Percentiles rank a stretch among this genome's conserved stretches.
phyloP scores from a whole-genome alignment of 2,329 filamentous ascomycete genomes.

The Tolypocladium sp. region DNA sequence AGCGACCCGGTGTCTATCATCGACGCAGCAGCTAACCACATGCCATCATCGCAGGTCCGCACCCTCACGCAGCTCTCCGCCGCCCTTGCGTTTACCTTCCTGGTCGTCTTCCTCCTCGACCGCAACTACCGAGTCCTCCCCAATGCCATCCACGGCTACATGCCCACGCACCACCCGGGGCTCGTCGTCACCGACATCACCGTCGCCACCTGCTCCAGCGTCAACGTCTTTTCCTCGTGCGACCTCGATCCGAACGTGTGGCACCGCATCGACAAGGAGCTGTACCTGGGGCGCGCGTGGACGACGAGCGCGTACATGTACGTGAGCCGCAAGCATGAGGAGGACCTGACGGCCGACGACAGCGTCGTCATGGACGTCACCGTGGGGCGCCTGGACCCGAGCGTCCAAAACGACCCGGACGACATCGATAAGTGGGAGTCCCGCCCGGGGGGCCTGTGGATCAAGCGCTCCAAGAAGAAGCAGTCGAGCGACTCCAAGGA shows the following conservation, averaged over 20 bases:
- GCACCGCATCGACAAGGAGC: conserved; percentile 82
- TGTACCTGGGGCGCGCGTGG: conserved; percentile 70
- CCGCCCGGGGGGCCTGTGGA: conserved; percentile 69
- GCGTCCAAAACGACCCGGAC: conserved; percentile 31
- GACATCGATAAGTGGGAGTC: conserved; percentile 68
- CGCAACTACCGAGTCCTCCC: conserved; percentile 82
- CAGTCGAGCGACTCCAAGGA: conserved; percentile 66
- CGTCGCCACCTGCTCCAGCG: conserved; percentile 62
- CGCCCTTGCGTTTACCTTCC: conserved; percentile 55
- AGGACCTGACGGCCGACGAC: conserved; percentile 66
- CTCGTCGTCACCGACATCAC: conserved; percentile 80
- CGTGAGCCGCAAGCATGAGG: conserved; percentile 75
- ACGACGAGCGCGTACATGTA: conserved; percentile 71
- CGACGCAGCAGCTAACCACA: background rate
- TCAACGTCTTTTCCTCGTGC: conserved; percentile 70
- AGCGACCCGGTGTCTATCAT: background rate
- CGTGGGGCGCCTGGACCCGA: conserved; percentile 65
- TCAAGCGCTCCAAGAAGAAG: conserved; percentile 63
- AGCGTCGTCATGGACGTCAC: conserved; percentile 72
- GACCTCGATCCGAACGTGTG: conserved; percentile 62
- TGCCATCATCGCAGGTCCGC: conserved; percentile 34
- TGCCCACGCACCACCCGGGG: conserved; percentile 78
- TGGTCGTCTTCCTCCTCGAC: conserved; percentile 76
- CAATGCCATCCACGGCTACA: conserved; percentile 73
- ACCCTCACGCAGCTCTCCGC: conserved; percentile 69